Percentiles rank a stretch among this genome's conserved stretches.
Evolutionary conservation across 768 basidiomycete genomes (phyloP).

Genomic region (Boletus coccyginus): DNA sequence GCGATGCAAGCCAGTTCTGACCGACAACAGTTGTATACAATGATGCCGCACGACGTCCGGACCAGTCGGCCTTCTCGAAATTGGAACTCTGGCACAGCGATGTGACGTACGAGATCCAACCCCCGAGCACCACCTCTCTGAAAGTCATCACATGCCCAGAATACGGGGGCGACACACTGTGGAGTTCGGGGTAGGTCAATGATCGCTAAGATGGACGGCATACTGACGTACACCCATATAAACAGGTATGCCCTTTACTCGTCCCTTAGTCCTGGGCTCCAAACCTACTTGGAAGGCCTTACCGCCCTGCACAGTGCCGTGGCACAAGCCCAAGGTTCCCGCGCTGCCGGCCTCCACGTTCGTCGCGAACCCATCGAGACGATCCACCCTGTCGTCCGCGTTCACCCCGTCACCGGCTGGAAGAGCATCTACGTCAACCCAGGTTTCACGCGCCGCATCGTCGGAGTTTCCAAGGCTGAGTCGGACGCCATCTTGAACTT

Average conservation of each 20-base stretch:
- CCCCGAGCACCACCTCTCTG: conserved; percentile 77
- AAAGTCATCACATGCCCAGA: conserved; percentile 70
- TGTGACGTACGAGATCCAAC: conserved; percentile 77
- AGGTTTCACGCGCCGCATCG: conserved; percentile 77
- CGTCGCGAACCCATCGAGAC: conserved; percentile 68
- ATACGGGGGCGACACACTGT: conserved; percentile 76
- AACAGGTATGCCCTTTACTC: conserved; percentile 80
- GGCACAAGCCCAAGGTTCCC: conserved; percentile 73
- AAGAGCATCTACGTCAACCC: conserved; percentile 84
- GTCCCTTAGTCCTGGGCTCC: conserved; percentile 70
- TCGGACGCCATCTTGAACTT: conserved; percentile 71
- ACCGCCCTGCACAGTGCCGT: conserved; percentile 74
- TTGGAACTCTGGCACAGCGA: conserved; percentile 83
- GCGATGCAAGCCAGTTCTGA: not conserved
- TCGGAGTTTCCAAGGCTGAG: conserved; percentile 78
- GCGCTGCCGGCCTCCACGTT: conserved; percentile 66
- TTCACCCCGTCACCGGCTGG: conserved; percentile 82
- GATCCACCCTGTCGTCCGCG: conserved; percentile 78
- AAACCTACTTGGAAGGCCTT: conserved; percentile 73
- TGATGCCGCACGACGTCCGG: conserved; percentile 60
- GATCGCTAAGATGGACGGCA: not conserved
- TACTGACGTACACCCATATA: conserved; percentile 4
- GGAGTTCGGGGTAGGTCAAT: conserved; percentile 68
- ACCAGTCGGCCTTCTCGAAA: conserved; percentile 64
- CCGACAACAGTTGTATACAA: conserved; percentile 61